phyloP scores from a whole-genome alignment of 768 basidiomycete species.

The Boletus pseudo-olivaceus region DNA sequence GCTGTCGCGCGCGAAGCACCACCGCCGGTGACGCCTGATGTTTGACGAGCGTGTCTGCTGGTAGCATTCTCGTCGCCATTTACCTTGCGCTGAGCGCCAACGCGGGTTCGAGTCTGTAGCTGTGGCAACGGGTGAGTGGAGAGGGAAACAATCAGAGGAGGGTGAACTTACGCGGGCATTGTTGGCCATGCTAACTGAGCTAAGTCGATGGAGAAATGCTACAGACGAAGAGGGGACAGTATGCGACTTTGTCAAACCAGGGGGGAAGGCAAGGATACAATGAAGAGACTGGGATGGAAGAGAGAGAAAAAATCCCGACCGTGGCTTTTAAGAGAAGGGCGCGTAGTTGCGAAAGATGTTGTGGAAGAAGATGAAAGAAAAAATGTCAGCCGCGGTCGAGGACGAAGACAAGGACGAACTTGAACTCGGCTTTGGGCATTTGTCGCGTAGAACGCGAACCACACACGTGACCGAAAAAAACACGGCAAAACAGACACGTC shows the following conservation, averaged over 20 bases:
- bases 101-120: constrained; percentile 66
- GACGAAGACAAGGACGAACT: constrained; percentile 22
- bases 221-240: constrained; percentile 8
- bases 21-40: constrained; percentile 44
- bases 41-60: constrained; percentile 61
- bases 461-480: constrained; percentile 38
- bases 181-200: constrained; percentile 48
- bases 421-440: constrained; percentile 14
- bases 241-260: constrained; percentile 15
- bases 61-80: constrained; percentile 80
- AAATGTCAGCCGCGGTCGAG: constrained; percentile 36
- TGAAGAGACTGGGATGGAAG: constrained; percentile 32
- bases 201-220: constrained; percentile 22
- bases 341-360: constrained; percentile 21
- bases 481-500: constrained; percentile 35
- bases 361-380: constrained; percentile 18
- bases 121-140: constrained; percentile 12
- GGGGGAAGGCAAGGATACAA: constrained; percentile 13
- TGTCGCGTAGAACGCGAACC: constrained; percentile 37
- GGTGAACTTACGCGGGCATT: constrained; percentile 51
- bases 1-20: constrained; percentile 51
- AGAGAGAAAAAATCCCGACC: constrained; percentile 30
- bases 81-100: constrained; percentile 58
- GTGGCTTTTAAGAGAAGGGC: constrained; percentile 23
- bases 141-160: neutral